Percentiles rank a stretch among this genome's conserved stretches.
Evolutionary conservation across 2,329 filamentous ascomycete genomes (phyloP).

Genomic region (Neonectria ditissima): DNA sequence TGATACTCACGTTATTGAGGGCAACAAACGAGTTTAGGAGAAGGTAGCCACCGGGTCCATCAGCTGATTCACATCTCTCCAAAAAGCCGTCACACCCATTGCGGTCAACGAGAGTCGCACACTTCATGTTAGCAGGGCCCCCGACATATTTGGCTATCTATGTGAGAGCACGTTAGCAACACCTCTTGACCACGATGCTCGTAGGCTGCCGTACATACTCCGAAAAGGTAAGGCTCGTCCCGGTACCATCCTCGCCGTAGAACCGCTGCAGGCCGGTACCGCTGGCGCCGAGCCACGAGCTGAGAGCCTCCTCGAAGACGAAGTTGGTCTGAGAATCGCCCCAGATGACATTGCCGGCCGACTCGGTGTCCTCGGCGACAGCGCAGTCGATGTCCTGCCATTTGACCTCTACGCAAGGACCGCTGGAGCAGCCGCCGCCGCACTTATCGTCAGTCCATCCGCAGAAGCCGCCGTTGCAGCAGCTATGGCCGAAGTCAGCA

Average conservation of each 20-base stretch:
- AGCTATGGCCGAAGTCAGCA: not conserved
- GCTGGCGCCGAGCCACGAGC: slow-evolving; percentile 5
- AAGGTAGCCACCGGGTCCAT: slow-evolving; percentile 1
- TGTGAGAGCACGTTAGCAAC: no score
- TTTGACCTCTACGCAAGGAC: slow-evolving; percentile 8
- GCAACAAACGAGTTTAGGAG: slow-evolving; percentile 13
- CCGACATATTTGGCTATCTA: slow-evolving; percentile 2
- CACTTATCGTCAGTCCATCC: slow-evolving; percentile 5
- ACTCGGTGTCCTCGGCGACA: slow-evolving; percentile 9
- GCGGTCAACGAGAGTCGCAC: not conserved
- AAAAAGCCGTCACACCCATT: slow-evolving; percentile 14
- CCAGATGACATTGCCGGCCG: not conserved
- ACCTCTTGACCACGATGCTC: not conserved
- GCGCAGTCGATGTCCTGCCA: slow-evolving; percentile 9
- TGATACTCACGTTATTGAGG: slow-evolving; percentile 2
- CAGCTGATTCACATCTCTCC: not conserved
- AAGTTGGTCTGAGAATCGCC: slow-evolving; percentile 6
- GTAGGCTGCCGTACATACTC: not conserved
- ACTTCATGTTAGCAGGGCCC: slow-evolving; percentile 2
- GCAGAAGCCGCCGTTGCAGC: slow-evolving; percentile 6
- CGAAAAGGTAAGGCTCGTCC: slow-evolving; percentile 4
- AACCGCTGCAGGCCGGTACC: not conserved
- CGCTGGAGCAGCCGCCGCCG: slow-evolving; percentile 12
- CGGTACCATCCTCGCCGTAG: slow-evolving; percentile 4
- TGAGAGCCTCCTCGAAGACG: slow-evolving; percentile 8